Evolutionary conservation across 2,329 filamentous ascomycete genomes (phyloP), one percentile per base, ranked within the genome.

Genomic region (Sclerotinia trifoliorum): DNA sequence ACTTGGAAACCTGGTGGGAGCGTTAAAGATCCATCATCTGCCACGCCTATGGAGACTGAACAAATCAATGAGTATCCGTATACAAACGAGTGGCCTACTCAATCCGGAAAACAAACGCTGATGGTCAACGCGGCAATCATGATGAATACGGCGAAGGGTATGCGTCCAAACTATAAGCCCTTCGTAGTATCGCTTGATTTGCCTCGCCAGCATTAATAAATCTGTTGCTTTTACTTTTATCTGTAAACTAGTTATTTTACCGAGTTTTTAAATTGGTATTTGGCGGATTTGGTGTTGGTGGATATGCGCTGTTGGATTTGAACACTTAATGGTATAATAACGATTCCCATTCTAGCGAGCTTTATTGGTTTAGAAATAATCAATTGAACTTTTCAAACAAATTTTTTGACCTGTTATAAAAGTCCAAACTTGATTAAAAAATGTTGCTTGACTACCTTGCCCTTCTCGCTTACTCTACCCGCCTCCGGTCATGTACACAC

Each of bases 51-150:
- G 52, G 70, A 72, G 54, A 75, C 68, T 10, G 68, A 71, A 68
- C 68, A 75, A 19, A 77, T 82, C 2, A 84, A 83, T 48, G 77
- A 80, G 68, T 80, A 81, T 64, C 75, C 75, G 0, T 73, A 76
- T 3, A 78, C 69, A 19, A 69, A 81, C 29, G 70, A 75, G n/a
- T 70, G 74, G 56, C 73, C 73, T 1, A 29, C 83, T 0, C 64
- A 77, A 51, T 35, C 35, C 7, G 82, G 82, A 0, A 75, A 78
- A 55, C 81, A 86, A 72, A 89, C 86, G 0, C 75, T 88, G 3
- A 88, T 89, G 73, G 78, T 89, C n/a, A 89, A 88, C 73, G 85
- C 85, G 0, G 79, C 86, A 0, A 82, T 88, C 26, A 73, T 72
- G 63, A 80, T 69, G 67, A 73, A 74, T 24, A 73, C 72, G 6